These are phyloP conservation scores for Rhodotorula glutinis DNA, from an alignment of 1,284 basidiomycete species.

Conservation along the genomic window DNA sequence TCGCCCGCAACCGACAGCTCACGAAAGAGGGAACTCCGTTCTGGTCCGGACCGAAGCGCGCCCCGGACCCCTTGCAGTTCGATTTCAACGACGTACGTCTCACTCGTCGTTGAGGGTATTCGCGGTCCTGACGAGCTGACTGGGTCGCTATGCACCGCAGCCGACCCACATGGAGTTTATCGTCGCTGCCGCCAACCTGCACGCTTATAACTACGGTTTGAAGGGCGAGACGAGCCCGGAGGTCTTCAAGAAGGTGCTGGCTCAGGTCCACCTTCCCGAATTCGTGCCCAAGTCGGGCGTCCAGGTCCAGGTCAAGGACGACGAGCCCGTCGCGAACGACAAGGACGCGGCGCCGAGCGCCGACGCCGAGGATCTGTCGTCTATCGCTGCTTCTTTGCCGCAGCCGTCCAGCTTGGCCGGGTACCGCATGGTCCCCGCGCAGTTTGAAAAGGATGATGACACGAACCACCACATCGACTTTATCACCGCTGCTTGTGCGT, in stretches of 20 bases:
- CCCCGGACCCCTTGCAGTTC: slow-evolving; percentile 88
- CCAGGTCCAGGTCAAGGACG: slow-evolving; percentile 93
- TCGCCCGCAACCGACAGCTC: slow-evolving; percentile 20
- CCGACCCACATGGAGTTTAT: slow-evolving; percentile 84
- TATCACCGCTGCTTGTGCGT: slow-evolving; percentile 79
- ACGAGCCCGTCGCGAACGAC: slow-evolving; percentile 61
- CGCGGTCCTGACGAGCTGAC: neutral
- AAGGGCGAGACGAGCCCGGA: slow-evolving; percentile 79
- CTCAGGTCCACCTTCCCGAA: slow-evolving; percentile 83
- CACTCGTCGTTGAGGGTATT: too few species aligned
- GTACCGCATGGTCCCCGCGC: slow-evolving; percentile 88
- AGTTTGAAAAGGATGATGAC: slow-evolving; percentile 99
- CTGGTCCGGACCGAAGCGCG: slow-evolving; percentile 83
- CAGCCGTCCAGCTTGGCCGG: slow-evolving; percentile 85
- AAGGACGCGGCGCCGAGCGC: slow-evolving; percentile 10
- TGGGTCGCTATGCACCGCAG: slow-evolving; percentile 50
- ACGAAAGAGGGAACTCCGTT: slow-evolving; percentile 47
- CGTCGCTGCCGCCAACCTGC: slow-evolving; percentile 90
- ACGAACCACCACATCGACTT: slow-evolving; percentile 98
- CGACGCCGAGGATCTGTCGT: slow-evolving; percentile 59
- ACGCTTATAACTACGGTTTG: slow-evolving; percentile 97
- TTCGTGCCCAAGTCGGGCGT: slow-evolving; percentile 90
- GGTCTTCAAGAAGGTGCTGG: slow-evolving; percentile 78
- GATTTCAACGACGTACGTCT: slow-evolving; percentile 74
- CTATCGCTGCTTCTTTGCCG: slow-evolving; percentile 68